Evolutionary conservation across 192 early-diverging fungal genomes (phyloP).

Genomic region (Backusella liffmaniae): DNA sequence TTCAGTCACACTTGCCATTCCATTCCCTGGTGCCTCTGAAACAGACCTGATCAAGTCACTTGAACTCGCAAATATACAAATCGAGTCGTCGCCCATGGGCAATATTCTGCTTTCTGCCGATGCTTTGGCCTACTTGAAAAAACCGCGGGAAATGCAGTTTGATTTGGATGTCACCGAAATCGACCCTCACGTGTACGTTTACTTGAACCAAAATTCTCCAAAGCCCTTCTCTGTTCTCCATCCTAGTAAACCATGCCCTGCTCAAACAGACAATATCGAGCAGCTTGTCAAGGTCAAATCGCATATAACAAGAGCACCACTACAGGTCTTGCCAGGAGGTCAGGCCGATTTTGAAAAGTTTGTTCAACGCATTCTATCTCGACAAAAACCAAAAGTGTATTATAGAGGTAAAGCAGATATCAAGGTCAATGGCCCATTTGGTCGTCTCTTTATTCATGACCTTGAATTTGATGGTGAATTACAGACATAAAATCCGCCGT

Average conservation of each 20-base stretch:
- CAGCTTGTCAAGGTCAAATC: conserved; percentile 23
- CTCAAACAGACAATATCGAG: conserved; percentile 7
- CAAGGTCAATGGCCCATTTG: conserved; percentile 25
- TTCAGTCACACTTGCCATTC: conserved; percentile 23
- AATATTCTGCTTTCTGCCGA: conserved; percentile 25
- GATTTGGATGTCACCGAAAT: conserved; percentile 26
- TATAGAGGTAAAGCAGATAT: conserved; percentile 27
- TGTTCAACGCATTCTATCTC: conserved; percentile 16
- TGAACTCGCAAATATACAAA: conserved; percentile 22
- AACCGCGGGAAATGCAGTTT: conserved; percentile 31
- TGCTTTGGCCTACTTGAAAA: conserved; percentile 18
- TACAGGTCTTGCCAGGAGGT: conserved; percentile 18
- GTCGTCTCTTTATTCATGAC: conserved; percentile 19
- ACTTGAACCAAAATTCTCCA: neutral
- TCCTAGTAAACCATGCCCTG: conserved; percentile 21
- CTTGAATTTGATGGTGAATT: conserved; percentile 34
- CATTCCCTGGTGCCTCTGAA: conserved; percentile 32
- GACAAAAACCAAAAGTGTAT: conserved; percentile 10
- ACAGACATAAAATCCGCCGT: conserved; percentile 2
- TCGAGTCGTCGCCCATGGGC: conserved; percentile 22
- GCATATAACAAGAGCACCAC: conserved; percentile 16
- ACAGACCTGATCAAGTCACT: conserved; percentile 32
- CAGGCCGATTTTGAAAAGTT: conserved; percentile 37
- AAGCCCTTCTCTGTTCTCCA: conserved; percentile 29
- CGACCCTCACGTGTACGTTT: conserved; percentile 28